Evolutionary conservation across 2,329 filamentous ascomycete species (phyloP).

Genomic region (Immersiporthe knoxdaviesiana): DNA sequence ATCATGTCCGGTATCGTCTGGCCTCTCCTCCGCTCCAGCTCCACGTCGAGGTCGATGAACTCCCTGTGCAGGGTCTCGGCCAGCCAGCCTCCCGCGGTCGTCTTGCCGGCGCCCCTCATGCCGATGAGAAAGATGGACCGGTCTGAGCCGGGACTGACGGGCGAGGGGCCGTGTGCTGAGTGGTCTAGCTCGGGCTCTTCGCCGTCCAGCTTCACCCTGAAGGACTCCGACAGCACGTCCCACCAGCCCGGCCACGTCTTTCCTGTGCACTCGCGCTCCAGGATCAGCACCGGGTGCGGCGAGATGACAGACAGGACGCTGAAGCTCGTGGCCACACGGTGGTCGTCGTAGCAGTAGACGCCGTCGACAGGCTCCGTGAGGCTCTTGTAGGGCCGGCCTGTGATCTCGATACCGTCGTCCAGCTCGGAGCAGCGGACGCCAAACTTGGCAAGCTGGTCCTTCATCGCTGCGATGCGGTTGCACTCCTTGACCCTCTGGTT

Average conservation of each 20-base stretch:
- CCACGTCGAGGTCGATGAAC: conserved; percentile 84
- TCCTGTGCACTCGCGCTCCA: conserved; percentile 89
- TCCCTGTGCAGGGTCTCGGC: conserved; percentile 74
- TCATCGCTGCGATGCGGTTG: conserved; percentile 95
- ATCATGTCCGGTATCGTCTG: conserved; percentile 88
- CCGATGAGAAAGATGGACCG: conserved; percentile 91
- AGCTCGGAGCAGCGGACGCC: conserved; percentile 84
- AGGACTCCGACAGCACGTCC: conserved; percentile 81
- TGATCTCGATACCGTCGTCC: conserved; percentile 87
- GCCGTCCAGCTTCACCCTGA: conserved; percentile 76
- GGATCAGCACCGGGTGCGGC: conserved; percentile 72
- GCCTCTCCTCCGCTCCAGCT: conserved; percentile 75
- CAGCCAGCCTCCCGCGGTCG: conserved; percentile 87
- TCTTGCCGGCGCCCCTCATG: conserved; percentile 97
- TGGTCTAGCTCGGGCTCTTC: conserved; percentile 55
- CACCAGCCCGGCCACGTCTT: conserved; percentile 99
- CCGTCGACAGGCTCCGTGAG: conserved; percentile 63
- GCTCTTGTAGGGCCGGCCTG: conserved; percentile 53
- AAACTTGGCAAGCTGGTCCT: conserved; percentile 91
- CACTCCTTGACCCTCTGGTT: conserved; percentile 99
- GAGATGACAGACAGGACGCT: conserved; percentile 80
- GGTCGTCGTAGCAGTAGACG: conserved; percentile 94
- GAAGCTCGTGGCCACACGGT: conserved; percentile 98
- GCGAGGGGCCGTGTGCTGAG: conserved; percentile 36
- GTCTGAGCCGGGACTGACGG: conserved; percentile 42